Evolutionary conservation across 139 green algal genomes (phyloP).

Genomic region (Edaphochlamys debaryana): DNA sequence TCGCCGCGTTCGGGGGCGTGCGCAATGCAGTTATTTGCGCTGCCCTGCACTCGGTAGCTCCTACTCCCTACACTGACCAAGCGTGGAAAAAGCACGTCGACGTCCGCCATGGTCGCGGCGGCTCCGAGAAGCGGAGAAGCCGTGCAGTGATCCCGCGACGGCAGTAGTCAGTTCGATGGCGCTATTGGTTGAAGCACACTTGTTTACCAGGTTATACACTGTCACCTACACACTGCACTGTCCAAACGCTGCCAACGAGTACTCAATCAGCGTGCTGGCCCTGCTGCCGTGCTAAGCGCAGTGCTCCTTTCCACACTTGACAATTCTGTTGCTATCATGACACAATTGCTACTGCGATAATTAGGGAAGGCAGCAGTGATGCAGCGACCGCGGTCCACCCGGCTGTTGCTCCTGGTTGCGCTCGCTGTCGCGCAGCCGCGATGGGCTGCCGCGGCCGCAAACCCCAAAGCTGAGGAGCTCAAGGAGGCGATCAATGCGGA

Average conservation of each 20-base stretch:
- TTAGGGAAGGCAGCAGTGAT: background rate
- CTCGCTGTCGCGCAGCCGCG: background rate
- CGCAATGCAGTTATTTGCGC: background rate
- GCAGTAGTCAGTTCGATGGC: too few species aligned
- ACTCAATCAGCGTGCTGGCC: too few species aligned
- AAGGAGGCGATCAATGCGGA: conserved; percentile 24
- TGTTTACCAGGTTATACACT: too few species aligned
- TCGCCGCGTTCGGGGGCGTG: conserved; percentile 23
- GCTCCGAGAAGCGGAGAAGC: too few species aligned
- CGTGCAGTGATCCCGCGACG: too few species aligned
- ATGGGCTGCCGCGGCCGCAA: background rate
- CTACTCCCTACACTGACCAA: background rate
- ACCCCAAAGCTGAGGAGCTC: conserved; percentile 11
- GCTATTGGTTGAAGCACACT: too few species aligned
- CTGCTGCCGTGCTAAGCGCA: too few species aligned
- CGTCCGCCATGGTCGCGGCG: background rate
- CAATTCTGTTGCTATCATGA: background rate
- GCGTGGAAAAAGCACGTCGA: background rate
- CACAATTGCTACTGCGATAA: background rate
- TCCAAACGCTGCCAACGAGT: too few species aligned
- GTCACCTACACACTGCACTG: too few species aligned
- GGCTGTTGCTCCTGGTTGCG: background rate
- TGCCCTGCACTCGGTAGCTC: conserved; percentile 21
- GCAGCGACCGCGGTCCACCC: too few species aligned
- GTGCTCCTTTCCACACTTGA: too few species aligned